phyloP scores from a whole-genome alignment of 2,329 filamentous ascomycete genomes.

The Cladosporium sp. region DNA sequence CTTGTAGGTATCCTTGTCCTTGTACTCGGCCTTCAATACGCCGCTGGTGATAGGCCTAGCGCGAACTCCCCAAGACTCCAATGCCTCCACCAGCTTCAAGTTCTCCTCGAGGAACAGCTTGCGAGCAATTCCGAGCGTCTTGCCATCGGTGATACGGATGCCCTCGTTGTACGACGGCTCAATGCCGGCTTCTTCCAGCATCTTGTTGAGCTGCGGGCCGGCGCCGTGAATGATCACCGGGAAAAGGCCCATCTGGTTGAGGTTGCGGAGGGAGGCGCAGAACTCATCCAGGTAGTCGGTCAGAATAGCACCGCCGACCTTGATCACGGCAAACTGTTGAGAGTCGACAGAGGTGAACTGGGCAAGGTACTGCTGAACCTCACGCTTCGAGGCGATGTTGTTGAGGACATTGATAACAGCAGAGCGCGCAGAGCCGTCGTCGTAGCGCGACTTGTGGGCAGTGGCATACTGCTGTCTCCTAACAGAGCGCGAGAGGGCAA shows the following conservation, averaged over 20 bases:
- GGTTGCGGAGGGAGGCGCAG: conserved; percentile 81
- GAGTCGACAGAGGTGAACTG: conserved; percentile 96
- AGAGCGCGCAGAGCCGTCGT: conserved; percentile 63
- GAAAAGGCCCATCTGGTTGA: conserved; percentile 91
- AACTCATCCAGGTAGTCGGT: conserved; percentile 91
- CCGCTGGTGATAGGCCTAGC: conserved; percentile 85
- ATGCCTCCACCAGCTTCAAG: conserved; percentile 80
- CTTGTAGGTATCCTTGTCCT: conserved; percentile 95
- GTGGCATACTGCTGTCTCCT: conserved; percentile 19
- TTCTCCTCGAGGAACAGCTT: conserved; percentile 96
- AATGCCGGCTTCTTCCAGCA: conserved; percentile 83
- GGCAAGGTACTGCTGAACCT: conserved; percentile 95
- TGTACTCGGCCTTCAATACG: conserved; percentile 88
- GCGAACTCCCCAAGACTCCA: conserved; percentile 85
- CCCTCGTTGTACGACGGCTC: conserved; percentile 96
- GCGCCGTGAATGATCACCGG: conserved; percentile 94
- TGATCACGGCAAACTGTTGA: conserved; percentile 97
- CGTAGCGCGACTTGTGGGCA: conserved; percentile 31
- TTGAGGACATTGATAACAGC: conserved; percentile 87
- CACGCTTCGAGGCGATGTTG: conserved; percentile 92
- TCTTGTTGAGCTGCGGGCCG: conserved; percentile 88
- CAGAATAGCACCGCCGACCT: conserved; percentile 93
- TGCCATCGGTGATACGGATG: conserved; percentile 90
- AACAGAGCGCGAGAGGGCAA: conserved; percentile 1
- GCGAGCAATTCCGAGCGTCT: conserved; percentile 84